Base-by-base conservation (phyloP, 1,139 yeast genomes). In the Candida freyschussii region DNA sequence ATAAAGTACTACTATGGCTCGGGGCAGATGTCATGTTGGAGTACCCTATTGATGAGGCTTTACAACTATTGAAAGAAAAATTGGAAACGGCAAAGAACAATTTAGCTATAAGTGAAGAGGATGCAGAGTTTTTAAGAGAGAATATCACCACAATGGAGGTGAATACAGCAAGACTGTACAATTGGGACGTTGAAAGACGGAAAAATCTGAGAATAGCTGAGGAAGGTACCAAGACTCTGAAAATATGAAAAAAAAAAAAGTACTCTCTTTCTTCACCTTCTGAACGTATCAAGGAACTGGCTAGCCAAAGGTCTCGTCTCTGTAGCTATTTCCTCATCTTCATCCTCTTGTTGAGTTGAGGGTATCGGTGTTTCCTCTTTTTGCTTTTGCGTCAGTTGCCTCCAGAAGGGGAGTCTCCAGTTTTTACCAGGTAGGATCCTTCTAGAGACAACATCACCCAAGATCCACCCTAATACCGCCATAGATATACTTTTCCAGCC, bases 21-120 rank as follows among this genome's bases (percentile, higher is more conserved):
- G 99, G 99, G 9, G 97, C 99, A 1, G 95, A 89, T 51, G 93
- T 91, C 13, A 91, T 91, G 98, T 67, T 93, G 51, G 98, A 91
- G 56, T 91, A 91, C 56, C 89, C 96, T 5, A 66, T 86, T 22
- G 82, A 75, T 27, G 98, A 91, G 56, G 98, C 98, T 2, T 70
- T 78, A 30, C 78, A 66, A 19, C 66, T 93, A 48, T 65, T 93
- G 39, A 55, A 67, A 17, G 71, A 70, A 25, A 77, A 91, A 55
- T 68, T 89, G 43, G 59, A 58, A 17, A 73, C 74, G 22, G 89
- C 95, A 21, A 60, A 72, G 46, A 66, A 69, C 30, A 82, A 75
- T 45, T 66, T 80, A 46, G 54, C 58, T 18, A 60, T 69, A 8
- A 79, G 91, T 23, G 74, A 79, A 45, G 95, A 86, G 50, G 98